Conservation (phyloP, 2,329 filamentous ascomycete genomes). For the Penicillium sp. region DNA sequence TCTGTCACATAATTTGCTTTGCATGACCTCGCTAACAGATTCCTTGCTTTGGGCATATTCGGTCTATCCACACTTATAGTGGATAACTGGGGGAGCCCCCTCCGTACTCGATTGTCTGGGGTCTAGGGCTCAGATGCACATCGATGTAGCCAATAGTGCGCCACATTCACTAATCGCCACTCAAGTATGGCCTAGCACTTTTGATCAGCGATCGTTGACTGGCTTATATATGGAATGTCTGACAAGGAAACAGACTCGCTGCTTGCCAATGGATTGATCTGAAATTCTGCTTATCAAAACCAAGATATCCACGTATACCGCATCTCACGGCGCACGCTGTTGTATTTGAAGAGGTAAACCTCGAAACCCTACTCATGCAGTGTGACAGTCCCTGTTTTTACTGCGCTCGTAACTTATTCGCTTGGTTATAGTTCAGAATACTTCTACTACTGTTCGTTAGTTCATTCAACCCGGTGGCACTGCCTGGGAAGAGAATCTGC, state of each 20-base stretch:
- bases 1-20: slow-evolving; percentile 4
- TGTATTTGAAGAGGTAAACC: background rate
- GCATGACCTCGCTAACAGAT: slow-evolving; percentile 1
- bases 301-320: background rate
- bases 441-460: background rate
- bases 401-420: background rate
- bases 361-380: background rate
- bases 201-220: slow-evolving; percentile 4
- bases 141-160: slow-evolving; percentile 9
- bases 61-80: slow-evolving; percentile 2
- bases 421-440: background rate
- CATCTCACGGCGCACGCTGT: slow-evolving; percentile 1
- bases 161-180: slow-evolving; percentile 3
- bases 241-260: slow-evolving; percentile 3
- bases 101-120: background rate
- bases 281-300: slow-evolving; percentile 2
- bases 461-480: background rate
- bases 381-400: background rate
- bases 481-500: background rate
- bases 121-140: slow-evolving; percentile 4
- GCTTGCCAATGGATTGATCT: slow-evolving; percentile 7
- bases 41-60: slow-evolving; percentile 12
- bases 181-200: background rate
- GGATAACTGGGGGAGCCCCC: too few species aligned
- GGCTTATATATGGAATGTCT: slow-evolving; percentile 1